Evolutionary conservation across 345 rosid genomes (phyloP), one percentile per base, ranked within the genome.

Genomic region (Brassica rapa): DNA sequence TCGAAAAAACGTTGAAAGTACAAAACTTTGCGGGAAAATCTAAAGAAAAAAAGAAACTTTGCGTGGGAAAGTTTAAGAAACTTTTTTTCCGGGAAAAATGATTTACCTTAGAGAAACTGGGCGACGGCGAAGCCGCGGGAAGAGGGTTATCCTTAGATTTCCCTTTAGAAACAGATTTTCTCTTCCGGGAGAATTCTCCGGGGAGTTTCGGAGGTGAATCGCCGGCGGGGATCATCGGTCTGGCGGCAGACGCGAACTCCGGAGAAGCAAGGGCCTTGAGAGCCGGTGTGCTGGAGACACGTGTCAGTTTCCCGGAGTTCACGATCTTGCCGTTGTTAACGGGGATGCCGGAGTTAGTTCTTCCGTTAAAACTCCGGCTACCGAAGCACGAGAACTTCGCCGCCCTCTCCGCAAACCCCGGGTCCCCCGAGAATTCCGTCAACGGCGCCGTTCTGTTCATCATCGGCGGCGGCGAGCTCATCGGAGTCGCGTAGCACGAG

Each of bases 361-460:
- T 74, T 16, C 88, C 91, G 39, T 94, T 94, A 70, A 91, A 91
- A 51, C 97, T 94, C 76, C 87, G 80, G 77, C 90, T 90, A 7
- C 95, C 91, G 32, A 92, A 88, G 73, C 91, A 85, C 5, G 97
- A 85, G 69, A 87, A 90, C 76, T 82, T 89, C 0, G 95, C 95
- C 0, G 97, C 97, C 27, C 98, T 83, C 76, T 87, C 94, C 0
- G 91, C 91, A 11, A 93, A 93, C 66, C 97, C 97, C 5, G 94
- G 97, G 79, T 93, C 97, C 4, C 91, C 92, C 0, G 88, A 82
- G 83, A 89, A 88, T 21, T 87, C 93, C 0, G 91, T 86, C 30
- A 86, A 37, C 15, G 85, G 84, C 87, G 83, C 66, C 37, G 91
- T 72, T 51, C 77, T 63, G 8, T 62, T 70, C 75, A 68, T 77